Base-by-base conservation (phyloP, 2,329 filamentous ascomycete genomes). In the Sporothrix humicola region DNA sequence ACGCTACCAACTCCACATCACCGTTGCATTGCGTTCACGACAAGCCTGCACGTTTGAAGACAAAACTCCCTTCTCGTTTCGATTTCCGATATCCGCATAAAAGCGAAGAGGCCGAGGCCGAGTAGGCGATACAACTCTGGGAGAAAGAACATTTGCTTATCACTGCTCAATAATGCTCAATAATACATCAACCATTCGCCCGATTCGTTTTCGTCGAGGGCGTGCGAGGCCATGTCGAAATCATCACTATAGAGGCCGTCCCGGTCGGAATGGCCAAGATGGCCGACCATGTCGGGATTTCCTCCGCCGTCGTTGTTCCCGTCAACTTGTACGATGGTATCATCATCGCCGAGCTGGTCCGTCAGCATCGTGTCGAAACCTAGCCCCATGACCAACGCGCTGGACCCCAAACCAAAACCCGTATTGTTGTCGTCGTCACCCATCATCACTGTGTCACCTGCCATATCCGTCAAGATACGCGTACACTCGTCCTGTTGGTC, bases 401-500 rank as follows among this genome's bases (percentile, higher is more conserved):
- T 58, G 20, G 15, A 2, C 12, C 5, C 31, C 56, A 15, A 31
- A 10, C 13, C n/a, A 15, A 52, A 17, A n/a, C 48, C 31, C 5
- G 31, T 52, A 15, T 52, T 52, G 56, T 58, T 23, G 20, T 58
- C 8, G 3, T 58, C 56, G 0, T 12, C 56, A 12, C 56, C 56
- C 23, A 68, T 52, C 44, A 48, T 48, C n/a, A 52, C 15, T 12
- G 2, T 52, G 23, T 70, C 68, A n/a, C 68, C 68, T 1, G 68
- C 68, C 68, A 70, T 70, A 42, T 58, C 68, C 15, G 68, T 26
- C 31, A 70, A n/a, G 9, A 70, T 70, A n/a, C 68, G 68, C 9
- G 68, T 46, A 17, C 68, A 70, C 37, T 70, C 68, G 37, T 70
- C 68, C 68, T 70, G 68, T n/a, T 70, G 68, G 68, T 70, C 68